Percentiles rank a stretch among this genome's conserved stretches.
Evolutionary conservation across 306 rosid genomes (phyloP).

Genomic region (Lathyrus sativus): DNA sequence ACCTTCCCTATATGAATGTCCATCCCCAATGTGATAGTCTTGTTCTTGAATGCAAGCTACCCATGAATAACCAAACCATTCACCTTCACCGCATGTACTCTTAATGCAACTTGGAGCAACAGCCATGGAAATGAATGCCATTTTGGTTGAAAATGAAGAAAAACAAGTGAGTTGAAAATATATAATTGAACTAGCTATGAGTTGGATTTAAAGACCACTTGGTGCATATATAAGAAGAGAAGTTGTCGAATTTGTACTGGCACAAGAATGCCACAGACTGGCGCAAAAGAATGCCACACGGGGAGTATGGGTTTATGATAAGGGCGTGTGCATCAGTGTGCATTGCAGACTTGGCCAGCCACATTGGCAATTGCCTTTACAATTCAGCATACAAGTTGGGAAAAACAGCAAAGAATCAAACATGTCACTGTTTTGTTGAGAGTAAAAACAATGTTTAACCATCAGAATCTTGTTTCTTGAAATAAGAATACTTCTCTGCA

Average conservation of each 20-base stretch:
- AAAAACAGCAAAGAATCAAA: not conserved
- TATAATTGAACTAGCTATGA: not conserved
- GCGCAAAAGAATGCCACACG: not conserved
- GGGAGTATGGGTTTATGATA: not conserved
- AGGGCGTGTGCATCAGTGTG: constrained; percentile 2
- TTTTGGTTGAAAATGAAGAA: not conserved
- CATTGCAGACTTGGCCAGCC: not conserved
- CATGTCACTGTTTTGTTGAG: too few species aligned
- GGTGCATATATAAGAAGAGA: not conserved
- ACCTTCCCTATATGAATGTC: not conserved
- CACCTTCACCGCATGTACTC: not conserved
- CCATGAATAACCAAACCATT: not conserved
- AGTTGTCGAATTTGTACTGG: not conserved
- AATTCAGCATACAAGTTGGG: constrained; percentile 6
- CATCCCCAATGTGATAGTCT: too few species aligned
- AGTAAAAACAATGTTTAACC: too few species aligned
- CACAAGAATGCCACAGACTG: not conserved
- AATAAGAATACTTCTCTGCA: too few species aligned
- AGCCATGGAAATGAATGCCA: not conserved
- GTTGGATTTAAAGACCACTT: too few species aligned
- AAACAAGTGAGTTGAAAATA: not conserved
- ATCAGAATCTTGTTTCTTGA: too few species aligned
- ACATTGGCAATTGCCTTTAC: not conserved
- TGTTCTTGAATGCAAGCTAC: not conserved
- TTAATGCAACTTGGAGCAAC: not conserved